Percentiles rank a stretch among this genome's conserved stretches.
phyloP scores from a whole-genome alignment of 2,329 filamentous ascomycete genomes.

The Teratosphaeria pseudoeucalypti region DNA sequence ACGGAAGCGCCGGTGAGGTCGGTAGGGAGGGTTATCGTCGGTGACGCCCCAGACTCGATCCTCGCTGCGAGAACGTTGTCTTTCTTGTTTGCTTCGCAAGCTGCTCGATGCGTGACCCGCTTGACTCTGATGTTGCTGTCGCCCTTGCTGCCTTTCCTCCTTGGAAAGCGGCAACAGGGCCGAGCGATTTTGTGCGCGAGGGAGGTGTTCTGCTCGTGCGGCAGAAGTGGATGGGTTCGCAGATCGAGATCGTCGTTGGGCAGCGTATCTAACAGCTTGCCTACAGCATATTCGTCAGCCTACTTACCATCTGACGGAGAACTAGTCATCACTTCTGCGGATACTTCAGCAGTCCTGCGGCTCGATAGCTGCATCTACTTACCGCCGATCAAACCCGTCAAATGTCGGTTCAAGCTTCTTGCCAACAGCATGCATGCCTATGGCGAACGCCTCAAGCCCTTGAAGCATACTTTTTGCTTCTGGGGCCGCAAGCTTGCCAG shows the following conservation, averaged over 20 bases:
- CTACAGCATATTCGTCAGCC: background rate
- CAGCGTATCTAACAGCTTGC: background rate
- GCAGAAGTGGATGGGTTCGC: background rate
- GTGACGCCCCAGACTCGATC: background rate
- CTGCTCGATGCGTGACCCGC: background rate
- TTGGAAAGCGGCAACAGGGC: background rate
- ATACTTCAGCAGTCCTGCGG: background rate
- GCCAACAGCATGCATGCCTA: slow-evolving; percentile 1
- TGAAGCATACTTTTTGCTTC: background rate
- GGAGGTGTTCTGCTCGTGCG: background rate
- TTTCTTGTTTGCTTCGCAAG: background rate
- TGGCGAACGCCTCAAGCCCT: background rate
- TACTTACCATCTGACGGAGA: background rate
- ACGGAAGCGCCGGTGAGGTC: background rate
- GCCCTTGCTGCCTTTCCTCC: background rate
- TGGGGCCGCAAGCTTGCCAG: background rate
- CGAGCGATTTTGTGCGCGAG: background rate
- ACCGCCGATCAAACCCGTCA: background rate
- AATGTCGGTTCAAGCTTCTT: background rate
- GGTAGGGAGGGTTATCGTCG: background rate
- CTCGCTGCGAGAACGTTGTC: background rate
- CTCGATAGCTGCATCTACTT: background rate
- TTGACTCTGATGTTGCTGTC: background rate
- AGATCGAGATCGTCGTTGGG: background rate
- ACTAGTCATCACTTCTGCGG: background rate